Conservation (phyloP, 139 green algal species). For the Chlorella sorokiniana region DNA sequence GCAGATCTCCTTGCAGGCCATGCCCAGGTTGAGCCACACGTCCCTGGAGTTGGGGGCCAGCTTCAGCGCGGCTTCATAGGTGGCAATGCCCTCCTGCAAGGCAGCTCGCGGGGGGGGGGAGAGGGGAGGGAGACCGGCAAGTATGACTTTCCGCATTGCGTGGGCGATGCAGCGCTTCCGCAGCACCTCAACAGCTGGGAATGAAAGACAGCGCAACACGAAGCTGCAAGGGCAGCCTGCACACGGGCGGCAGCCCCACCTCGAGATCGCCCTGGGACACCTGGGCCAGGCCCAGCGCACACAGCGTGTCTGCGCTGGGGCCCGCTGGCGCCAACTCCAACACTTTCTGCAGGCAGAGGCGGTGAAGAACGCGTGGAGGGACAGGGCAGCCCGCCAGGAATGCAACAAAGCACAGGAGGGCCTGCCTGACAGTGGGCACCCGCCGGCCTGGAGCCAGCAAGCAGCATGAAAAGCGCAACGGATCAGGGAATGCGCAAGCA, state of each 20-base stretch:
- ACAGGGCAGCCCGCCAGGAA: no score
- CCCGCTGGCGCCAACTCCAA: conserved; percentile 25
- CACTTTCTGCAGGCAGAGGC: conserved; percentile 42
- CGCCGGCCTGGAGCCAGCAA: no score
- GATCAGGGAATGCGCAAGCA: no score
- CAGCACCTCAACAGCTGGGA: neutral
- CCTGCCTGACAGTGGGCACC: no score
- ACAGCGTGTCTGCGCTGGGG: conserved; percentile 49
- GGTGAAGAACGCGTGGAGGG: neutral
- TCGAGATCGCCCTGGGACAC: conserved; percentile 72
- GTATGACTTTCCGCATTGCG: neutral
- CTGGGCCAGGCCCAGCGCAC: conserved; percentile 70
- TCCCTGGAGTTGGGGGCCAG: conserved; percentile 67
- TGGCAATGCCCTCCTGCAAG: conserved; percentile 55
- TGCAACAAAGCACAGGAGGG: no score
- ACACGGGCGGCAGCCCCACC: neutral
- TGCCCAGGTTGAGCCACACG: conserved; percentile 80
- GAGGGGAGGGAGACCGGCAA: neutral
- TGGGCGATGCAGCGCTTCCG: no score
- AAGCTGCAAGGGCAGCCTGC: neutral
- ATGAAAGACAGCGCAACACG: neutral
- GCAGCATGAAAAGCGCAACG: no score
- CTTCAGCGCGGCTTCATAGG: conserved; percentile 67
- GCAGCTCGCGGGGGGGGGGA: no score
- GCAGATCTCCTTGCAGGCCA: conserved; percentile 64